Percentiles rank a stretch among this genome's conserved stretches.
phyloP scores from a whole-genome alignment of 1,284 basidiomycete genomes.

The Malassezia vespertilionis region DNA sequence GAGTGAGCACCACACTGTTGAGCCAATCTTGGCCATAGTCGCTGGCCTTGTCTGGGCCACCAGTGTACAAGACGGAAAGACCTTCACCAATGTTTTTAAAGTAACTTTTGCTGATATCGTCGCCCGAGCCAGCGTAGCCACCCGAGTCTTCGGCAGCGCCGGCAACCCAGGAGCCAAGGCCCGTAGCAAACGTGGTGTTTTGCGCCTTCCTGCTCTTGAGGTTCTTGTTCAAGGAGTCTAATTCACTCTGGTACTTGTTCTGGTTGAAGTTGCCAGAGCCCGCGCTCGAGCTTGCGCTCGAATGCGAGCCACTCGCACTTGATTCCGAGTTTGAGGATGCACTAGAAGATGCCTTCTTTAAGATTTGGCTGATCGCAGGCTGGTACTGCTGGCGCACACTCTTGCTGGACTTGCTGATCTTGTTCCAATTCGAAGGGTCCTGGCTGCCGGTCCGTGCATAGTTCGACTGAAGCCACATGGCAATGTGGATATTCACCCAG shows the following conservation, averaged over 20 bases:
- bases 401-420: constrained; percentile 18
- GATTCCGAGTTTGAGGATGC: not conserved
- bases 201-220: constrained; percentile 9
- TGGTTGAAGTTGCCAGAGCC: not conserved
- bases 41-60: constrained; percentile 1
- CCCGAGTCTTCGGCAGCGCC: constrained; percentile 31
- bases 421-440: constrained; percentile 34
- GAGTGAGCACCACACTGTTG: constrained; percentile 20
- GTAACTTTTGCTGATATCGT: constrained; percentile 36
- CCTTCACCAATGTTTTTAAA: constrained; percentile 27
- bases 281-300: not conserved
- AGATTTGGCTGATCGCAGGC: constrained; percentile 1
- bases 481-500: constrained; percentile 44
- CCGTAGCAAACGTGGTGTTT: constrained; percentile 21
- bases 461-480: constrained; percentile 42
- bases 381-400: constrained; percentile 13
- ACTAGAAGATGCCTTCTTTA: not conserved
- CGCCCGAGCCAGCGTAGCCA: constrained; percentile 27
- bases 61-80: constrained; percentile 27
- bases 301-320: not conserved
- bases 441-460: constrained; percentile 28
- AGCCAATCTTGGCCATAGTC: constrained; percentile 26
- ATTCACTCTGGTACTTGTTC: not conserved
- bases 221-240: constrained; percentile 3
- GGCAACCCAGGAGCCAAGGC: constrained; percentile 40